Evolutionary conservation across 2,329 filamentous ascomycete species (phyloP).

Genomic region (Arachnomyces sp.): DNA sequence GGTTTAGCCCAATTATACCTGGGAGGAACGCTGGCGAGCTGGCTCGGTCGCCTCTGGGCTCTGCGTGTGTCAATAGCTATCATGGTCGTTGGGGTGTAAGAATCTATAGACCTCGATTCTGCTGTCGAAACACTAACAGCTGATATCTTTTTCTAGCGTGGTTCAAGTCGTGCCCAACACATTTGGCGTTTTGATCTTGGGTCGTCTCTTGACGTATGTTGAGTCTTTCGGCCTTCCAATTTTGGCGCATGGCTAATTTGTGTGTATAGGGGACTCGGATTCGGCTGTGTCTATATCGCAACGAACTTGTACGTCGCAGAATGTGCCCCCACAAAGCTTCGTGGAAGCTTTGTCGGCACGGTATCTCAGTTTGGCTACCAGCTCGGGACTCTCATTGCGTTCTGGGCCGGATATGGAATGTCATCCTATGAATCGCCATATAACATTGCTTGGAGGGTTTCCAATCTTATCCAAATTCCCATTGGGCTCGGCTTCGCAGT

Average conservation of each 20-base stretch:
- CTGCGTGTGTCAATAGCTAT: conserved; percentile 32
- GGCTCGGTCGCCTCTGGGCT: conserved; percentile 34
- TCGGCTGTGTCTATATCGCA: conserved; percentile 37
- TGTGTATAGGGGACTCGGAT: conserved; percentile 29
- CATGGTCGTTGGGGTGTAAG: conserved; percentile 34
- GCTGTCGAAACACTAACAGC: conserved; percentile 2
- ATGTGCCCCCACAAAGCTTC: conserved; percentile 32
- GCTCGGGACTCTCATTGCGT: conserved; percentile 38
- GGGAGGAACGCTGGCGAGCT: conserved; percentile 31
- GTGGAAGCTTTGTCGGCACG: conserved; percentile 32
- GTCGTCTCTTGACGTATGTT: conserved; percentile 31
- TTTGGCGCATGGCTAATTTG: conserved; percentile 1
- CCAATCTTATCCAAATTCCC: conserved; percentile 36
- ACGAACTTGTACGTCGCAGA: conserved; percentile 38
- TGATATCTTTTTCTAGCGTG: conserved; percentile 16
- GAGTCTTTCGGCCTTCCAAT: too few species aligned
- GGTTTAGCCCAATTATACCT: conserved; percentile 34
- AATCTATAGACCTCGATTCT: neutral
- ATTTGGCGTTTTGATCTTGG: conserved; percentile 34
- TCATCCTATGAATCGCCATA: conserved; percentile 33
- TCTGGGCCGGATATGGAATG: conserved; percentile 40
- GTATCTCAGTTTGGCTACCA: conserved; percentile 37
- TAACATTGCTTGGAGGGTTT: conserved; percentile 39
- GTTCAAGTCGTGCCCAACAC: conserved; percentile 37
- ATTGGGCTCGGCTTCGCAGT: conserved; percentile 32